These are phyloP conservation scores for Phyllosticta citriasiana DNA, from an alignment of 2,329 filamentous ascomycete species.

Conservation along the genomic window DNA sequence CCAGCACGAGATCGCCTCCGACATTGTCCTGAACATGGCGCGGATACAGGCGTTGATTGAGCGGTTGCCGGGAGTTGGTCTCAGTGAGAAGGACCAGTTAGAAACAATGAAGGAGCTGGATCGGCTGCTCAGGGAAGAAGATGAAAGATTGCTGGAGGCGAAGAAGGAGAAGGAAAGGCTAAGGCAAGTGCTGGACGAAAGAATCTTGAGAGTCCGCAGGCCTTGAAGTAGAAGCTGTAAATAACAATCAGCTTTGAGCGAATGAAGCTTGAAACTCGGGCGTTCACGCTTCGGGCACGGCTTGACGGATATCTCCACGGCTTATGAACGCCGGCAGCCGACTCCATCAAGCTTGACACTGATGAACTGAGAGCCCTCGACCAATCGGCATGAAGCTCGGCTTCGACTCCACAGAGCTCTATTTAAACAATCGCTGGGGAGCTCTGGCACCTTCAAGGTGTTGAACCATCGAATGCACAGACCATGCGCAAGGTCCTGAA, in stretches of 20 bases:
- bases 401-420: neutral
- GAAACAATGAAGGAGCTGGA: conserved; percentile 42
- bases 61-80: conserved; percentile 65
- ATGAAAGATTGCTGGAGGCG: conserved; percentile 31
- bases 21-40: conserved; percentile 70
- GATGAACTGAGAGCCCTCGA: neutral
- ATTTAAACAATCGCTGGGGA: neutral
- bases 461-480: neutral
- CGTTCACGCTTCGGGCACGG: neutral
- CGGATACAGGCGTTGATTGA: conserved; percentile 72
- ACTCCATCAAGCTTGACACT: neutral
- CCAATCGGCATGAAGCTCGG: neutral
- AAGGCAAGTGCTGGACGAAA: conserved; percentile 36
- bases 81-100: conserved; percentile 68
- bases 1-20: conserved; percentile 57
- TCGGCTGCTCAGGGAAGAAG: conserved; percentile 32
- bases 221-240: conserved; percentile 10
- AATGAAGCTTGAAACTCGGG: neutral
- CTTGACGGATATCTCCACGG: neutral
- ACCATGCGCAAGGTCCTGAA: neutral
- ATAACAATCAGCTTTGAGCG: neutral
- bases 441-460: neutral
- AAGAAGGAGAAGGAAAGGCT: conserved; percentile 33
- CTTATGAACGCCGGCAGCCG: neutral
- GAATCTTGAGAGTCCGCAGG: conserved; percentile 33